Evolutionary conservation across 2,329 filamentous ascomycete species (phyloP), one percentile per base, ranked within the genome.

Genomic region (Alternaria viburni): DNA sequence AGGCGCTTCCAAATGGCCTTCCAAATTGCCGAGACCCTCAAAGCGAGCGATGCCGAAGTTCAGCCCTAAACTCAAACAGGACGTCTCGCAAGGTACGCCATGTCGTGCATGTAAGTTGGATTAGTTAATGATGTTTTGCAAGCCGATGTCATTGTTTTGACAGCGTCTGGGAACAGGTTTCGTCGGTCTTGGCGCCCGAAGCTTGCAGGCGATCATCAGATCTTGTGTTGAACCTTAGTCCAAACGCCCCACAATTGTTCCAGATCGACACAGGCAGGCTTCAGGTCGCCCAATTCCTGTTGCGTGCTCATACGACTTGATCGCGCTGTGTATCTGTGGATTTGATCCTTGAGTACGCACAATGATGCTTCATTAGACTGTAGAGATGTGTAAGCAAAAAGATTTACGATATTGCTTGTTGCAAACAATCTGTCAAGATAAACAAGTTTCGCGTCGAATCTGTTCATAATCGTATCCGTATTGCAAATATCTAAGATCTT

Each of bases 121-220:
- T 59, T 66, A 59, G 55, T 57, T 23, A 62, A 52, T 47, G 49
- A 54, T 67, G 75, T 76, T 76, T 76, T 66, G 69, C 61, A 62
- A 68, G 67, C 66, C 62, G 61, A 62, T 62, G 63, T 69, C 60
- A 64, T 60, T 69, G 76, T 78, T 77, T 78, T 72, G 74, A 52
- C 66, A 62, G 69, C 70, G 76, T 78, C 62, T 75, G 72, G 69
- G 67, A 60, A 65, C 55, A 32, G 46, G 76, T 78, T 78, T 78
- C 75, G 72, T 57, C 25, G 36, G 63, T 60, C 75, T 77, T 76
- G 72, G 72, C 74, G 57, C 49, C 21, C 62, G 55, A 74, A 69
- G 70, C 72, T 74, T 75, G 59, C 56, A 44, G 44, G 59, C 61
- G 64, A 71, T 71, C 67, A 54, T 61, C 60, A 62, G 59, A 57